These are phyloP conservation scores for Ormosia emarginata DNA, from an alignment of 306 rosid genomes.

Conservation along the genomic window DNA sequence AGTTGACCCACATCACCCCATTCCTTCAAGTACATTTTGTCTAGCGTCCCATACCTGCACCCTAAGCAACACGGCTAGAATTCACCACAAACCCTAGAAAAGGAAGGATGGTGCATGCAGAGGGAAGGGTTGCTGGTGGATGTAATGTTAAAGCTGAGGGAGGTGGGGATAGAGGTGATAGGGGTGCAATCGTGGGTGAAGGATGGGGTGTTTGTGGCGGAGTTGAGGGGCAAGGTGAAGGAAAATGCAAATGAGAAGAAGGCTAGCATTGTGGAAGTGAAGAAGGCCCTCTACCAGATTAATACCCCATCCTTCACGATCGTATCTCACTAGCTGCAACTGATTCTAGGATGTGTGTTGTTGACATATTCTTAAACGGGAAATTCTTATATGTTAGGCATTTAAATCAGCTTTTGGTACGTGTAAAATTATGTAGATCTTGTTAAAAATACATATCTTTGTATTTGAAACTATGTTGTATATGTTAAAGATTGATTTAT, in stretches of 20 bases:
- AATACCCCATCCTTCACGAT: conserved; percentile 42
- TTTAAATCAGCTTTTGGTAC: too few species aligned
- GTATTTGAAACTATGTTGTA: too few species aligned
- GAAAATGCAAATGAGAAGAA: conserved; percentile 65
- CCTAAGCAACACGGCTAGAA: conserved; percentile 49
- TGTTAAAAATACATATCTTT: too few species aligned
- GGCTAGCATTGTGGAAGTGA: conserved; percentile 84
- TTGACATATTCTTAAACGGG: too few species aligned
- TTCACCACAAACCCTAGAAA: conserved; percentile 38
- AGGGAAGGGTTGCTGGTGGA: conserved; percentile 80
- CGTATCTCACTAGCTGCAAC: too few species aligned
- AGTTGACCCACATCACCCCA: too few species aligned
- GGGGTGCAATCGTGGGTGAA: conserved; percentile 66
- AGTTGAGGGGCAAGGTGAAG: conserved; percentile 82
- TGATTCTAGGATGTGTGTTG: too few species aligned
- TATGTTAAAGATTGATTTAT: too few species aligned
- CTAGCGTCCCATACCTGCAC: conserved; percentile 73
- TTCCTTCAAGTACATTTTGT: conserved; percentile 63
- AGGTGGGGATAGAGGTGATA: conserved; percentile 66
- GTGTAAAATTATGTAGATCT: too few species aligned
- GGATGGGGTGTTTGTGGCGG: conserved; percentile 63
- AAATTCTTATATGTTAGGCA: too few species aligned
- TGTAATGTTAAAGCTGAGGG: conserved; percentile 67
- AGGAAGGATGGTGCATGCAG: conserved; percentile 53
- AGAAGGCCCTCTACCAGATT: conserved; percentile 81